Percentiles rank a stretch among this genome's conserved stretches.
These are phyloP conservation scores for Monascus purpureus DNA, from an alignment of 495 filamentous ascomycete genomes.

Conservation along the genomic window DNA sequence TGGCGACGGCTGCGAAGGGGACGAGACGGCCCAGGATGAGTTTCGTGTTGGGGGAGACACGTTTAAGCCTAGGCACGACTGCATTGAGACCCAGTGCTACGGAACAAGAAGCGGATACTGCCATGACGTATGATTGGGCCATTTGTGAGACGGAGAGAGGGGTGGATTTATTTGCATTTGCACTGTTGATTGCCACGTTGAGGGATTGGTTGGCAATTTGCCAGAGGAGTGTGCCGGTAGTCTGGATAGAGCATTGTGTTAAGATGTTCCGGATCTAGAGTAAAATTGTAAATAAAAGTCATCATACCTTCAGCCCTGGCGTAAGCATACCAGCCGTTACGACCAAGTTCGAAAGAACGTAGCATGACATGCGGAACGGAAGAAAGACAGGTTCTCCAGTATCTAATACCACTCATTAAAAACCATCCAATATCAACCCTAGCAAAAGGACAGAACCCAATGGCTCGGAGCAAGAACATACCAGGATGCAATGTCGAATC, in stretches of 20 bases:
- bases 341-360: constrained; percentile 82
- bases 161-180: constrained; percentile 94
- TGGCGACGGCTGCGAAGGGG: constrained; percentile 88
- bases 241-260: constrained; percentile 34
- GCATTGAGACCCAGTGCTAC: constrained; percentile 88
- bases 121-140: constrained; percentile 77
- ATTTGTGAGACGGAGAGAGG: constrained; percentile 68
- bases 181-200: constrained; percentile 92
- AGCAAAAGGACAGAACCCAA: background rate
- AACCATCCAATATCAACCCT: background rate
- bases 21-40: constrained; percentile 70
- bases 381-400: constrained; percentile 85
- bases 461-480: constrained; percentile 20
- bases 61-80: constrained; percentile 71
- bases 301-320: constrained; percentile 54
- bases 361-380: constrained; percentile 94
- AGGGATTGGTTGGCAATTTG: constrained; percentile 95
- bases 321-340: constrained; percentile 98
- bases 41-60: constrained; percentile 55
- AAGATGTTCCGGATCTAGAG: background rate
- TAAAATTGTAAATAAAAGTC: too few relatives aligned
- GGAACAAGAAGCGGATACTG: constrained; percentile 81
- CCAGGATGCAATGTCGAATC: constrained; percentile 93
- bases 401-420: constrained; percentile 40
- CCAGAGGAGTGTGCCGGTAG: constrained; percentile 80